Conservation (phyloP, 768 basidiomycete genomes). For the Tulasnella sp. region DNA sequence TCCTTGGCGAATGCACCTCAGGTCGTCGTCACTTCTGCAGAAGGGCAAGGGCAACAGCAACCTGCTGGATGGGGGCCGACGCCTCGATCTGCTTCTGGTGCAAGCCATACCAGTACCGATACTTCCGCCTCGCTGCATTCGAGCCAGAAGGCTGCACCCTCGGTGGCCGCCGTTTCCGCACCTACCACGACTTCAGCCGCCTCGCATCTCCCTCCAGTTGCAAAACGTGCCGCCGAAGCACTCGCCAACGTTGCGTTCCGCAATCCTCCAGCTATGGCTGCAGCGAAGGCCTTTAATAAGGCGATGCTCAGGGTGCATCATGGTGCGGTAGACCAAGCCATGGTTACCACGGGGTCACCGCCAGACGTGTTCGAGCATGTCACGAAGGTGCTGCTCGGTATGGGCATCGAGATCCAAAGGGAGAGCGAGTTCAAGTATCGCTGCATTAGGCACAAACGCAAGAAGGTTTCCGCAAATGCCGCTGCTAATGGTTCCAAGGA, state of each 20-base stretch:
- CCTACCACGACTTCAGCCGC: background rate
- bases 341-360: slow-evolving; percentile 71
- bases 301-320: slow-evolving; percentile 61
- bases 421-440: slow-evolving; percentile 88
- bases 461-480: slow-evolving; percentile 33
- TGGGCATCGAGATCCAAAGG: slow-evolving; percentile 80
- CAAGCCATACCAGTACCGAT: slow-evolving; percentile 10
- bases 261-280: slow-evolving; percentile 18
- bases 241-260: slow-evolving; percentile 15
- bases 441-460: slow-evolving; percentile 67
- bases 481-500: slow-evolving; percentile 30
- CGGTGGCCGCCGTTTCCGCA: background rate
- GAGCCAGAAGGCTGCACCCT: background rate
- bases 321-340: slow-evolving; percentile 84
- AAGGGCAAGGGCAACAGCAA: background rate
- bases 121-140: background rate
- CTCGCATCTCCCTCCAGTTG: background rate
- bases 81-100: slow-evolving; percentile 7
- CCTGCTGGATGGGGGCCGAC: background rate
- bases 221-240: slow-evolving; percentile 3
- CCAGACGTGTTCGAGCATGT: slow-evolving; percentile 83
- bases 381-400: slow-evolving; percentile 59
- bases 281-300: slow-evolving; percentile 17
- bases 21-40: slow-evolving; percentile 16
- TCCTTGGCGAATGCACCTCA: background rate